phyloP scores from a whole-genome alignment of 139 green algal genomes.

The Zygnema circumcarinatum region DNA sequence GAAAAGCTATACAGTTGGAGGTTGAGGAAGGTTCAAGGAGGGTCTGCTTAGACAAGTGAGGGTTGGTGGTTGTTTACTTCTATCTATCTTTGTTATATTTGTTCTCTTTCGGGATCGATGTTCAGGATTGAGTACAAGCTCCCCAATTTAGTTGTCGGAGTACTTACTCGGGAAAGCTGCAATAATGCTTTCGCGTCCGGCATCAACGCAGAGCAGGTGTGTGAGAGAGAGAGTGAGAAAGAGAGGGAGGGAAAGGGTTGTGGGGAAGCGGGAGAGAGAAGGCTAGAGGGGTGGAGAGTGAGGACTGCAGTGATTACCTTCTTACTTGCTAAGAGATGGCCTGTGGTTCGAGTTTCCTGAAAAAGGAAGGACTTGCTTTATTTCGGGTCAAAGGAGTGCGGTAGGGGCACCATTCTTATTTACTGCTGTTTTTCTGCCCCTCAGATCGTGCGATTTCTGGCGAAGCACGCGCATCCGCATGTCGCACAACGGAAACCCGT shows the following conservation, averaged over 20 bases:
- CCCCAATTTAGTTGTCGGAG: not conserved
- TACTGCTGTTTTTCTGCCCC: too few relatives aligned
- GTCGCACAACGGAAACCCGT: constrained; percentile 20
- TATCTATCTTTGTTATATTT: not conserved
- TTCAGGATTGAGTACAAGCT: not conserved
- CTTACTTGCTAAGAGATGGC: not conserved
- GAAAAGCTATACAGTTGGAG: too few relatives aligned
- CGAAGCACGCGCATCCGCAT: constrained; percentile 44
- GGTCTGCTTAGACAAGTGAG: too few relatives aligned
- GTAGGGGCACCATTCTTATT: not conserved
- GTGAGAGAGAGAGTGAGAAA: constrained; percentile 32
- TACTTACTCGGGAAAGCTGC: not conserved
- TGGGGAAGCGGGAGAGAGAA: constrained; percentile 52
- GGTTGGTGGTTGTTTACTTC: not conserved
- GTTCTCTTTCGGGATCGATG: not conserved
- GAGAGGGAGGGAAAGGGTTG: constrained; percentile 46
- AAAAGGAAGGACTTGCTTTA: not conserved
- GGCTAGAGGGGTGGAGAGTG: constrained; percentile 22
- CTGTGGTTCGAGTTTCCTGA: constrained; percentile 10
- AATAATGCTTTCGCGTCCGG: not conserved
- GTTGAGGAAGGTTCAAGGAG: too few relatives aligned
- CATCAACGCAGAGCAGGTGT: not conserved
- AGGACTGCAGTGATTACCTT: not conserved
- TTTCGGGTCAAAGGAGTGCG: not conserved
- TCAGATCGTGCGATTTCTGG: constrained; percentile 58